Evolutionary conservation across 2,329 filamentous ascomycete species (phyloP), one percentile per base, ranked within the genome.

Genomic region (Epichloe uncinata): DNA sequence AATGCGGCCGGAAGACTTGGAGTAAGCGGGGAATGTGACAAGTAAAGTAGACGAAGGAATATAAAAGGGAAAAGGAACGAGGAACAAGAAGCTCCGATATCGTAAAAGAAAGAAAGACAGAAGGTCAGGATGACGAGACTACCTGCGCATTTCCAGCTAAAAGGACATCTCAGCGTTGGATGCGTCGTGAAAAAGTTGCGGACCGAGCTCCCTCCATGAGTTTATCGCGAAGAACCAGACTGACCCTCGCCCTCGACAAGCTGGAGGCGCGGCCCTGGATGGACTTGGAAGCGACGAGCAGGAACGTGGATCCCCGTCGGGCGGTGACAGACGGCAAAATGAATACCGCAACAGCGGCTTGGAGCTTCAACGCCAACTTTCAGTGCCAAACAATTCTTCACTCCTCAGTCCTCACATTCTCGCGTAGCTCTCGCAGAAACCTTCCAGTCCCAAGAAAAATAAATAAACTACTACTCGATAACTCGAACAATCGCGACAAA

Each of bases 131-230:
- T n/a, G 38, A 43, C 48, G 43, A 37, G 51, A 43, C 53, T 51
- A 51, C 51, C 45, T 47, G 51, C 52, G 50, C 47, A 45, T 47
- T 54, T 50, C 36, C 47, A 48, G 50, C 53, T 45, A 48, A 44
- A 49, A 51, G 57, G 47, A 55, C 58, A 61, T 60, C 55, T 56
- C 57, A 57, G 49, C 46, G 33, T 35, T 41, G 34, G 26, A 38
- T 42, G 33, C 33, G 48, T 45, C 37, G 34, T 44, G 41, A 42
- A 50, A 45, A 37, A 22, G 35, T 42, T 11, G 30, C 40, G 26
- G n/a, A 18, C 30, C 34, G 41, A 49, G 42, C 42, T 49, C 35
- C 50, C 48, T 20, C 35, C 45, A 45, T 43, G 36, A 48, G 33
- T 34, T 34, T 35, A 22, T 42, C 18, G 22, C 36, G 37, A 41